Evolutionary conservation across 106 monocot genomes (phyloP), one percentile per base, ranked within the genome.

Genomic region (Acorus gramineus): DNA sequence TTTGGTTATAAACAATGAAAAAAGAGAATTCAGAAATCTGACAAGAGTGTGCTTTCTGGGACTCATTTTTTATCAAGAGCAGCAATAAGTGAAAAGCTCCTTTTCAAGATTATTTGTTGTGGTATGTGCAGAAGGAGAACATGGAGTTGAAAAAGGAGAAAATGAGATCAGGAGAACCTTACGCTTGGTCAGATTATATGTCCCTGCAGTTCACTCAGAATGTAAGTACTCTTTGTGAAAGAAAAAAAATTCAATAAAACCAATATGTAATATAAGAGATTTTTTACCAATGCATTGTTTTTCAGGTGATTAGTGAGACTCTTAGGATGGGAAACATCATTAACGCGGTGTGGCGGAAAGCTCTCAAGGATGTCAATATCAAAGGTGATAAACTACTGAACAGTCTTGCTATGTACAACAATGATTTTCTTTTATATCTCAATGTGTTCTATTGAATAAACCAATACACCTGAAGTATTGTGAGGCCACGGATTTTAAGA

Each of bases 291-390:
- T 28, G 28, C 28, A 28, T 28, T 28, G 28, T 56, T 6, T 4
- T 56, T 6, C 52, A 73, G 73, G 73, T 73, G 42, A 73, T 74
- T 42, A 60, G 42, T 42, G 74, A 74, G 57, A 55, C 66, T 49
- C 61, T 74, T 8, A 63, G 66, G 67, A 60, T 74, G 67, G 67
- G 60, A 67, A 74, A 67, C 60, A 67, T 74, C 28, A 43, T 74
- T 14, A 60, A 60, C 46, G 66, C 44, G 42, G 61, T 50, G 8
- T 67, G 67, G 67, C 66, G 66, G 9, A 67, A 67, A 61, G 42
- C 66, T 61, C 59, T 61, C 13, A 61, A 66, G 60, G 74, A 74
- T 55, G 55, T 74, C 2, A 12, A 67, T 2, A 60, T 67, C 45
- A 66, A 67, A 47, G 66, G 74, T 67, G 66, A 28, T 28, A 28